Base-by-base conservation (phyloP, 75 land plant genomes). In the Larix kaempferi region DNA sequence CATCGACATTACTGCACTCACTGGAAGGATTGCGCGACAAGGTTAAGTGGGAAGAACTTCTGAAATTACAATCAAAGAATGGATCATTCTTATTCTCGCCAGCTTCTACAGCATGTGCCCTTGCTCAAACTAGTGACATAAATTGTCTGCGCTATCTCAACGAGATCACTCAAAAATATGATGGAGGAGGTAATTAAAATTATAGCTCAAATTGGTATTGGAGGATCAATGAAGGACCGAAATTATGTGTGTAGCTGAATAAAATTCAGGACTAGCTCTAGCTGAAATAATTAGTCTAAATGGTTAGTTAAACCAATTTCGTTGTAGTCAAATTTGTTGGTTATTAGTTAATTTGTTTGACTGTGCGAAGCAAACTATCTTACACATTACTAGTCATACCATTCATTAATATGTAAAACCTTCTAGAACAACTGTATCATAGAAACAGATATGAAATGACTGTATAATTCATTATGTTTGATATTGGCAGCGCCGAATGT, bases 71-170 rank as follows among this genome's bases (percentile, higher is more conserved):
- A 78, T 80, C 86, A 49, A 35, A 17, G 14, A 89, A 97, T 62
- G 98, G 98, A 6, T 97, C 99, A 3, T 94, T 97, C 78, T 66
- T 94, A 22, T 88, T 79, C 82, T 94, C 98, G 8, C 98, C 98
- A 57, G 88, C 99, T 4, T 89, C 98, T 81, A 97, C 99, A 56
- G 98, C 99, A 56, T 97, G 77, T 62, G 95, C 99, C 3, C 87
- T 97, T 65, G 85, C 79, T 84, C 87, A 90, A 44, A 97, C 99
- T 4, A 78, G 82, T 12, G 91, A 97, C 73, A 56, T 74, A 7
- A 87, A 89, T 33, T 97, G 95, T 82, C 82, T 89, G 11, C n/a
- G 74, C 2, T 97, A 97, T 62, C 79, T 97, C 5, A 63, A 83
- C 3, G 81, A 73, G 8, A 59, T 81, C 3, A 82, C 90, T 17